Conservation (phyloP, 2,329 filamentous ascomycete species). For the Dactylellina sp. region DNA sequence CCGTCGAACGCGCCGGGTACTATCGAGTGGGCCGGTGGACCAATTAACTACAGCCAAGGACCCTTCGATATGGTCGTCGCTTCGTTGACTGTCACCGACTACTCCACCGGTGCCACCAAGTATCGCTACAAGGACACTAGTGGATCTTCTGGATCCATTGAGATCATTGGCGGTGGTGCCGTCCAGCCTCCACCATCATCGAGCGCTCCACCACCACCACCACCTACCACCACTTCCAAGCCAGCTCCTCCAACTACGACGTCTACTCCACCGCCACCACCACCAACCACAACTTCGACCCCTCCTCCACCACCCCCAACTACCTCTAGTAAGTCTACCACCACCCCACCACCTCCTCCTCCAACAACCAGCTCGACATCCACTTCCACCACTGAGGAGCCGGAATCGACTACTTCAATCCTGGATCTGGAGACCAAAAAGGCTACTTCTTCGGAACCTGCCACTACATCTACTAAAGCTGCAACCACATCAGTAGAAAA, state of each 20-base stretch:
- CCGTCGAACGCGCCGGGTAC: conserved; percentile 81
- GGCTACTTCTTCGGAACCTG: not conserved
- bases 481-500: conserved; percentile 21
- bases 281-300: conserved; percentile 15
- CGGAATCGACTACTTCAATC: conserved; percentile 35
- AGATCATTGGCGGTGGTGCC: conserved; percentile 79
- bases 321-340: conserved; percentile 40
- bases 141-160: conserved; percentile 84
- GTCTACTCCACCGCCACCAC: conserved; percentile 9
- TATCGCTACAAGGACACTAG: conserved; percentile 84
- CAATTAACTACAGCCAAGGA: conserved; percentile 82
- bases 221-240: conserved; percentile 31
- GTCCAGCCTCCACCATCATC: conserved; percentile 61
- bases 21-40: conserved; percentile 86
- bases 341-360: conserved; percentile 23
- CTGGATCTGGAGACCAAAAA: conserved; percentile 24
- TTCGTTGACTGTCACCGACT: conserved; percentile 82
- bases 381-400: conserved; percentile 33
- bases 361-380: conserved; percentile 20
- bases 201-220: conserved; percentile 22
- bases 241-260: conserved; percentile 5
- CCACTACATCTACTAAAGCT: conserved; percentile 26
- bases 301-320: conserved; percentile 26
- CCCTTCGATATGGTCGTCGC: conserved; percentile 89
- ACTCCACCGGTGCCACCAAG: conserved; percentile 82